A percentile compares a stretch with the other conserved stretches of the same genome.
Evolutionary conservation across 306 rosid genomes (phyloP).

Genomic region (Delonix regia): DNA sequence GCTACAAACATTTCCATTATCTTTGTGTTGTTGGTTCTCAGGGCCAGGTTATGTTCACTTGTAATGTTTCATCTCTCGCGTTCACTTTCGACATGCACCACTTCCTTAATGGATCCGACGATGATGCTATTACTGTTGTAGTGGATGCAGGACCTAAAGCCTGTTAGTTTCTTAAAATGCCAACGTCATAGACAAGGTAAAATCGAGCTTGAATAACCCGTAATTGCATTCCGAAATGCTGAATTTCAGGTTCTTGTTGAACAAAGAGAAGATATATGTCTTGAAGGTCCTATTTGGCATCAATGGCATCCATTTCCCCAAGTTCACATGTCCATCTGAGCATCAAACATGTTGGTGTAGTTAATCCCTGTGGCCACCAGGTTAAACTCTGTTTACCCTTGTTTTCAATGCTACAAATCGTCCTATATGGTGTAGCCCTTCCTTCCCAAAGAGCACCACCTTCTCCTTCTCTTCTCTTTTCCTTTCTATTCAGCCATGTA

Average conservation of each 20-base stretch:
- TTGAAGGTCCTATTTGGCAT: constrained; percentile 78
- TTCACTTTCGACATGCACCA: constrained; percentile 44
- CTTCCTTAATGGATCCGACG: constrained; percentile 10
- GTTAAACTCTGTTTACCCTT: too few species aligned
- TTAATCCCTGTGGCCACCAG: constrained; percentile 50
- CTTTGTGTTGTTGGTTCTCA: too few species aligned
- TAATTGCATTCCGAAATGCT: constrained; percentile 67
- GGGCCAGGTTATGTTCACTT: constrained; percentile 44
- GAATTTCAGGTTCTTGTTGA: constrained; percentile 77
- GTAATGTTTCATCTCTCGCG: constrained; percentile 34
- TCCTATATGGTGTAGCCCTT: too few species aligned
- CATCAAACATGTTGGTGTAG: constrained; percentile 93
- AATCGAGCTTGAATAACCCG: constrained; percentile 77
- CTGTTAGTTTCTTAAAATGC: constrained; percentile 47
- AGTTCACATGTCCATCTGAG: constrained; percentile 76
- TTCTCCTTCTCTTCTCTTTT: too few species aligned
- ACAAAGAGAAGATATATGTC: constrained; percentile 68
- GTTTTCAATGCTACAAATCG: too few species aligned
- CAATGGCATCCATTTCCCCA: constrained; percentile 81
- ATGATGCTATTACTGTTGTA: not conserved
- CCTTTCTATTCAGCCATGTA: too few species aligned
- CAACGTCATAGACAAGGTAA: constrained; percentile 73
- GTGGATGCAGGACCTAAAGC: constrained; percentile 26
- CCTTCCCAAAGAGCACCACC: too few species aligned
- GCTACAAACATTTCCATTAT: too few species aligned